Evolutionary conservation across 2,329 filamentous ascomycete species (phyloP).

Genomic region (Xylariaceae sp.): DNA sequence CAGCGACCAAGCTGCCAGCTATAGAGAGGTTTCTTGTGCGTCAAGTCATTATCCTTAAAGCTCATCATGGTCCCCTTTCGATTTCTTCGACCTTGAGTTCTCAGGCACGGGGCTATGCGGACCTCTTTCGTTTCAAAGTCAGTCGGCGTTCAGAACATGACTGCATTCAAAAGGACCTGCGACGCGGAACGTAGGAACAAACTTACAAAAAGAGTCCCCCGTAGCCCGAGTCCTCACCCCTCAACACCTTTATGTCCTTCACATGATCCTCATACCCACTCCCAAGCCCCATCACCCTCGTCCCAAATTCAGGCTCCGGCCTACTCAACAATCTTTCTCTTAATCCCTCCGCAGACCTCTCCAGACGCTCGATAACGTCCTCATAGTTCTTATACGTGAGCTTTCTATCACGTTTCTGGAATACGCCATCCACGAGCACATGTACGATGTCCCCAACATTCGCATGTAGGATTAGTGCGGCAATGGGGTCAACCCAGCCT

Average conservation of each 20-base stretch:
- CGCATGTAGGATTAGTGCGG: conserved; percentile 54
- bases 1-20: too few species aligned
- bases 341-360: conserved; percentile 34
- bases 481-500: conserved; percentile 55
- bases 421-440: conserved; percentile 50
- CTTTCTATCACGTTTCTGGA: conserved; percentile 44
- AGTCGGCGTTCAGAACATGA: too few species aligned
- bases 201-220: conserved; percentile 23
- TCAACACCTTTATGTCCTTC: conserved; percentile 18
- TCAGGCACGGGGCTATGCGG: neutral
- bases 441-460: conserved; percentile 50
- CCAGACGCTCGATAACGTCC: conserved; percentile 31
- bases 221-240: conserved; percentile 24
- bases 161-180: too few species aligned
- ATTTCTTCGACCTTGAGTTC: neutral
- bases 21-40: too few species aligned
- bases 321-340: conserved; percentile 25
- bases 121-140: neutral
- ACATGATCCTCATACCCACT: conserved; percentile 14
- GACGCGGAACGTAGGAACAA: too few species aligned
- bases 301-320: conserved; percentile 28
- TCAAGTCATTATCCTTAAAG: too few species aligned
- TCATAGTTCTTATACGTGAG: conserved; percentile 29
- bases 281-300: conserved; percentile 22
- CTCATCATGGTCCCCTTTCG: conserved; percentile 13